These are phyloP conservation scores for Coccomyxa sp. DNA, from an alignment of 139 green algal species.

Conservation along the genomic window DNA sequence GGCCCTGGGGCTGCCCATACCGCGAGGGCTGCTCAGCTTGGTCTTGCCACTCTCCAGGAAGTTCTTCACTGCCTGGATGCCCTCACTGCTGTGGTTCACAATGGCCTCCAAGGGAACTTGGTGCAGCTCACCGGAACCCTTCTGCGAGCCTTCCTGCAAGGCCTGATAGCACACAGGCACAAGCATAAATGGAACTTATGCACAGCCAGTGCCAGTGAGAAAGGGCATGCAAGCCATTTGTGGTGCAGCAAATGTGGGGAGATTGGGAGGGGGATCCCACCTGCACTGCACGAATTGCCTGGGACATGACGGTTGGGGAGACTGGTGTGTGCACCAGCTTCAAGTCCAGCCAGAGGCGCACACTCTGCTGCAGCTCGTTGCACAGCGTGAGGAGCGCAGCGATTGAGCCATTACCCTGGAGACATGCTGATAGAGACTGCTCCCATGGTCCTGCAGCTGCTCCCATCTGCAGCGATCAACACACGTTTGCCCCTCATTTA, in stretches of 20 bases:
- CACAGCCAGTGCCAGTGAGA: background rate
- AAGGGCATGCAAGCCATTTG: background rate
- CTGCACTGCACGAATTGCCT: background rate
- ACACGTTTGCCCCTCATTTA: background rate
- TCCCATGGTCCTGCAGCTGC: background rate
- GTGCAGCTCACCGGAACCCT: constrained; percentile 9
- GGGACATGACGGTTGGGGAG: background rate
- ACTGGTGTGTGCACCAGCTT: background rate
- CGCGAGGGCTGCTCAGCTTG: background rate
- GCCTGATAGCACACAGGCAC: background rate
- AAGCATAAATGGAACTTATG: background rate
- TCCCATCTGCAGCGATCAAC: background rate
- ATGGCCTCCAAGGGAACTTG: constrained; percentile 49
- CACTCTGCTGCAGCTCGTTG: constrained; percentile 33
- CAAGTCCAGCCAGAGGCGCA: constrained; percentile 1
- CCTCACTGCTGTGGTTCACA: constrained; percentile 26
- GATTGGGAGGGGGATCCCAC: background rate
- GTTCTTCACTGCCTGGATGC: constrained; percentile 11
- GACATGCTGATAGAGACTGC: constrained; percentile 31
- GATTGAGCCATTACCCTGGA: constrained; percentile 17
- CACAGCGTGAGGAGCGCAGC: constrained; percentile 28
- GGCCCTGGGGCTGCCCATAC: background rate
- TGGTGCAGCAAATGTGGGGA: background rate
- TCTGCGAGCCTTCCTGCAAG: background rate
- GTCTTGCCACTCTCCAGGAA: background rate